These are phyloP conservation scores for Posidonia australis DNA, from an alignment of 106 monocot species.

Conservation along the genomic window DNA sequence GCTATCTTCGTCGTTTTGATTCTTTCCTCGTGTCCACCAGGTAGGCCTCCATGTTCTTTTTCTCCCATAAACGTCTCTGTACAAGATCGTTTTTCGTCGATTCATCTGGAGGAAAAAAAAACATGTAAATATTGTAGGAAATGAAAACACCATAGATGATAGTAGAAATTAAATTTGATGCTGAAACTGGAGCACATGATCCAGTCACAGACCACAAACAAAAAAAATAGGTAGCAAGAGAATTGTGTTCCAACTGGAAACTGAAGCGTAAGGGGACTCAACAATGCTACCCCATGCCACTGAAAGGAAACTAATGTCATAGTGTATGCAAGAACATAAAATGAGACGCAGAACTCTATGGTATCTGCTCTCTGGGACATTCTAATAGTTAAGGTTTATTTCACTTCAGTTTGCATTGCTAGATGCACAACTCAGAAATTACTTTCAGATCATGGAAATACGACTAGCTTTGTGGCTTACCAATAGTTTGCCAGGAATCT, in stretches of 20 bases:
- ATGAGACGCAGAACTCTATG: too few species aligned
- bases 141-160: not conserved
- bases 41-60: conserved; percentile 71
- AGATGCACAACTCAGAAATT: too few species aligned
- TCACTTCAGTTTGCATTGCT: too few species aligned
- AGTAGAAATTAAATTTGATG: not conserved
- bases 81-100: conserved; percentile 47
- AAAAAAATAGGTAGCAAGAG: too few species aligned
- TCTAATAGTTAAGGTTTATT: too few species aligned
- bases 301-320: too few species aligned
- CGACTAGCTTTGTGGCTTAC: conserved; percentile 27
- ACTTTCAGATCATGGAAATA: too few species aligned
- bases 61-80: conserved; percentile 63
- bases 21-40: conserved; percentile 67
- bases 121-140: not conserved
- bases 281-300: too few species aligned
- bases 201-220: not conserved
- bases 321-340: too few species aligned
- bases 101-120: conserved; percentile 44
- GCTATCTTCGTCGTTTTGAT: conserved; percentile 80
- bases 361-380: too few species aligned
- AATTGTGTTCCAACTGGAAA: too few species aligned
- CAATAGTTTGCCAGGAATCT: conserved; percentile 57
- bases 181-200: not conserved
- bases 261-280: too few species aligned